Base-by-base conservation (phyloP, 1,284 basidiomycete genomes). In the Leccinum angustisporum region DNA sequence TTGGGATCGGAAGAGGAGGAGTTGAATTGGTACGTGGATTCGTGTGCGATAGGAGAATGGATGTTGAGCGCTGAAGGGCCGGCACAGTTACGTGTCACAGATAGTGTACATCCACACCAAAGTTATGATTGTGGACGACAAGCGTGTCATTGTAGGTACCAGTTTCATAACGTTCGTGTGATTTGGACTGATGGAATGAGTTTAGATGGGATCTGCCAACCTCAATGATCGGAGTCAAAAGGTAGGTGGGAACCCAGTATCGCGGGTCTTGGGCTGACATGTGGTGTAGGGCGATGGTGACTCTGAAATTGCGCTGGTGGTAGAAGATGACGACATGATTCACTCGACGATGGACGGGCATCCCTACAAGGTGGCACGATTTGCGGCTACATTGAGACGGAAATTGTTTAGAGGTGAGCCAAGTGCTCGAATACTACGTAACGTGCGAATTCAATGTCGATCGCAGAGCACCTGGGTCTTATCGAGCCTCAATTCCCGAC, bases 121-220 rank as follows among this genome's bases (percentile, higher is more conserved):
- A 78, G 70, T 97, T 27, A 95, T 97, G 94, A 93, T 97, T 63
- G 92, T 97, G 25, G 95, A 98, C 70, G 95, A 97, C 73, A 81
- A 86, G 18, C 82, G 87, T 40, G 92, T 96, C 43, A 92, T 97
- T 67, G 90, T 92, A 66, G 63, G 90, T 81, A 11, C 21, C 50
- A 1, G 25, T 30, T 46, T 57, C 4, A 27, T 58, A 46, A 14
- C 3, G 7, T 54, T 33, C 2, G n/a, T 48, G 10, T 50, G 18
- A 43, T 58, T 50, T 40, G 40, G 30, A 40, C 61, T 57, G 8
- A 62, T 56, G 4, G 58, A 11, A 33, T 16, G 25, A n/a, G 52
- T 30, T 14, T 62, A 94, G 88, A 90, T 94, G 82, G 92, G 93
- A 43, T 92, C 90, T 30, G 93, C 93, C 6, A 95, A 97, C 73